Percentiles rank a stretch among this genome's conserved stretches.
Conservation (phyloP, 192 early-diverging fungal genomes). For the Linnemannia schmuckeri region DNA sequence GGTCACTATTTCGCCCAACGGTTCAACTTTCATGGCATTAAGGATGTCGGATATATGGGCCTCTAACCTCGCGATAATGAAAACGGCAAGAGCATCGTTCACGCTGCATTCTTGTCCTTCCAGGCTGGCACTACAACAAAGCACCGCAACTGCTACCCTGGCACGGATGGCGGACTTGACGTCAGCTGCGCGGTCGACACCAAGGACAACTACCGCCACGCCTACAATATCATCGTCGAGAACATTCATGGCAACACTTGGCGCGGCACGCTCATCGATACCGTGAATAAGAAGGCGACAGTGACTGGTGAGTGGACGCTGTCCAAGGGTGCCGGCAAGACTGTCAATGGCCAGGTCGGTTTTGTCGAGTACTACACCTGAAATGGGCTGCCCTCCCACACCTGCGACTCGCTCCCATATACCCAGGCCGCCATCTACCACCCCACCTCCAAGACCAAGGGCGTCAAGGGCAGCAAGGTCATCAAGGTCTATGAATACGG, state of each 20-base stretch:
- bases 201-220: constrained; percentile 15
- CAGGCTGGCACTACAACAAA: constrained; percentile 11
- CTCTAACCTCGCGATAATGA: constrained; percentile 16
- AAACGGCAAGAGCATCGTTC: constrained; percentile 18
- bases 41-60: constrained; percentile 7
- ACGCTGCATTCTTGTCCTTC: constrained; percentile 33
- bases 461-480: constrained; percentile 6
- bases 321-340: constrained; percentile 8
- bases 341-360: constrained; percentile 15
- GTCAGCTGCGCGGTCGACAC: constrained; percentile 28
- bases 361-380: constrained; percentile 30
- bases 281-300: not conserved
- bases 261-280: constrained; percentile 28
- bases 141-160: constrained; percentile 13
- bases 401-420: constrained; percentile 22
- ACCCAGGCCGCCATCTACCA: constrained; percentile 16
- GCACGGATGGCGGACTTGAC: constrained; percentile 16
- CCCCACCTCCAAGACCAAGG: constrained; percentile 15
- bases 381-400: not conserved
- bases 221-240: constrained; percentile 10
- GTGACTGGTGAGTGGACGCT: constrained; percentile 27
- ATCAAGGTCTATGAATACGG: constrained; percentile 7
- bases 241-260: constrained; percentile 16
- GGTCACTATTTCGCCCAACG: constrained; percentile 30
- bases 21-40: constrained; percentile 16